Base-by-base conservation (phyloP, 2,329 filamentous ascomycete species). In the Aureobasidium sp. region DNA sequence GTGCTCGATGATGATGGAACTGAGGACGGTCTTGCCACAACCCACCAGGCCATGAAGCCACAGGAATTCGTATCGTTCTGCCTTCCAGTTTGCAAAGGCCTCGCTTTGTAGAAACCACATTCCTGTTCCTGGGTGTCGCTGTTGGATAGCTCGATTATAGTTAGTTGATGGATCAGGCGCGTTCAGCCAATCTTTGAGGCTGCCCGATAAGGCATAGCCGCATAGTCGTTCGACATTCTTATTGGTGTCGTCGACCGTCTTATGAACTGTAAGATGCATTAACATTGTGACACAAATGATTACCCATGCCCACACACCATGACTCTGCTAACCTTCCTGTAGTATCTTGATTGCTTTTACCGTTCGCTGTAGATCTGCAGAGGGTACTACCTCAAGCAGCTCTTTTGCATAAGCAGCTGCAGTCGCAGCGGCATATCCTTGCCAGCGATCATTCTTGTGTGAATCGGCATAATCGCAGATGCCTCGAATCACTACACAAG, bases 391-490 rank as follows among this genome's bases (percentile, higher is more conserved):
- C 26, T 15, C 8, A 17, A 63, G 41, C 9, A 63, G 44, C 26
- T 70, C 66, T 48, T 66, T 68, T 0, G 67, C 66, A 39, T 61
- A 70, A 0, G 63, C 63, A 5, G 68, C 68, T 15, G 68, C 68
- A 1, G 57, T 65, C 15, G 60, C 48, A 5, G 68, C 66, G 7
- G 68, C 67, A 47, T 67, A 69, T 4, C 37, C 23, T 37, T 69
- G 67, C 68, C 68, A 70, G 0, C 29, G 26, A 4, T 69, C 63
- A 53, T 67, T 65, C 61, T 68, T 69, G 63, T 69, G 67, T 5
- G 64, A 65, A 42, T 70, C 68, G 2, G 66, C 55, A 36, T 69
- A 70, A 47, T 69, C 66, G 51, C 64, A 70, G 20, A 70, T 66
- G 6, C 68, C 68, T 2, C 68, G 64, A 39, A 70, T 66, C 5